Percentiles rank a stretch among this genome's conserved stretches.
phyloP scores from a whole-genome alignment of 2,329 filamentous ascomycete species.

The Fusarium acutatum region DNA sequence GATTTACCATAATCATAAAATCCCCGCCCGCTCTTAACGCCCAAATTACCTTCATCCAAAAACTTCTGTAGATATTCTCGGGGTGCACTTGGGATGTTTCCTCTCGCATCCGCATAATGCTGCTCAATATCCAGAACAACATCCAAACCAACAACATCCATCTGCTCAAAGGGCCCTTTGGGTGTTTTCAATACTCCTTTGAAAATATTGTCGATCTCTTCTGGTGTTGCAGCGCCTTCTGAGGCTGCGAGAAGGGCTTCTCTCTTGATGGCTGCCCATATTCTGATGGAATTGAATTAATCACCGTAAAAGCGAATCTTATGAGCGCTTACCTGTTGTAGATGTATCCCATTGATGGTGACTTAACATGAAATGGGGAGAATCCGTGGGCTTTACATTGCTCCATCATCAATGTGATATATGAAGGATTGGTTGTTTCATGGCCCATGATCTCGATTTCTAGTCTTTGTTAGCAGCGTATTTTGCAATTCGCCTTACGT shows the following conservation, averaged over 20 bases:
- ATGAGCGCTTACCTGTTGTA: slow-evolving; percentile 39
- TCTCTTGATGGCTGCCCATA: slow-evolving; percentile 46
- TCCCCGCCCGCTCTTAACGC: slow-evolving; percentile 42
- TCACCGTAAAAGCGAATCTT: accelerated
- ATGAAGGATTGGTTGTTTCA: slow-evolving; percentile 31
- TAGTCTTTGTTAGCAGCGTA: background rate
- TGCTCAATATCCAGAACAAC: slow-evolving; percentile 45
- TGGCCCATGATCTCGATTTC: slow-evolving; percentile 47
- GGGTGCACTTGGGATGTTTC: slow-evolving; percentile 36
- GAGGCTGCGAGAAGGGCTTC: slow-evolving; percentile 44
- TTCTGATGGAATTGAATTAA: slow-evolving; percentile 23
- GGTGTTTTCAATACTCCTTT: slow-evolving; percentile 43
- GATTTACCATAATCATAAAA: slow-evolving; percentile 38
- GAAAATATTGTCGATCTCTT: slow-evolving; percentile 46
- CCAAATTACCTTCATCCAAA: slow-evolving; percentile 38
- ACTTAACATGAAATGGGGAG: slow-evolving; percentile 44
- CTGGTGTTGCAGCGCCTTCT: slow-evolving; percentile 42
- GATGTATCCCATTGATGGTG: slow-evolving; percentile 45
- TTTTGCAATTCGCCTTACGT: accelerated
- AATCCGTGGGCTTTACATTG: slow-evolving; percentile 42
- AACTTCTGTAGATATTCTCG: slow-evolving; percentile 38
- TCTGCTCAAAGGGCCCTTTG: slow-evolving; percentile 45
- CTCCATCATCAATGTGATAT: slow-evolving; percentile 38
- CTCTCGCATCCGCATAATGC: slow-evolving; percentile 42
- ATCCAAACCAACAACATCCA: slow-evolving; percentile 45